Percentiles rank a stretch among this genome's conserved stretches.
phyloP scores from a whole-genome alignment of 176 grass and related monocot species.

The Sorghum bicolor region Sorghum_bicolor_NCBIv3 NC_012872.2:51199001-51199500 shows the following conservation, averaged over 20 bases:
- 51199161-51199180: conserved; percentile 45
- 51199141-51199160: conserved; percentile 74
- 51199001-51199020: conserved; percentile 87
- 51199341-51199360: conserved; percentile 1
- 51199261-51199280: conserved; percentile 9
- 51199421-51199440: not conserved
- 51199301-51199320: not conserved
- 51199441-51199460: not conserved
- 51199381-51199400: not conserved
- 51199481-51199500: not conserved
- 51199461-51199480: not conserved
- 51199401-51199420: not conserved
- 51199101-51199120: conserved; percentile 90
- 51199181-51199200: conserved; percentile 5
- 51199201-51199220: not conserved
- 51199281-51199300: not conserved
- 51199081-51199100: conserved; percentile 93
- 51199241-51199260: conserved; percentile 1
- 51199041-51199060: conserved; percentile 61
- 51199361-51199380: not conserved
- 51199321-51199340: not conserved
- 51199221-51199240: not conserved
- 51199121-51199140: conserved; percentile 79
- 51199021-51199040: conserved; percentile 64
- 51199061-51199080: conserved; percentile 78